Evolutionary conservation across 768 basidiomycete genomes (phyloP).

Genomic region (Trametes gibbosa): DNA sequence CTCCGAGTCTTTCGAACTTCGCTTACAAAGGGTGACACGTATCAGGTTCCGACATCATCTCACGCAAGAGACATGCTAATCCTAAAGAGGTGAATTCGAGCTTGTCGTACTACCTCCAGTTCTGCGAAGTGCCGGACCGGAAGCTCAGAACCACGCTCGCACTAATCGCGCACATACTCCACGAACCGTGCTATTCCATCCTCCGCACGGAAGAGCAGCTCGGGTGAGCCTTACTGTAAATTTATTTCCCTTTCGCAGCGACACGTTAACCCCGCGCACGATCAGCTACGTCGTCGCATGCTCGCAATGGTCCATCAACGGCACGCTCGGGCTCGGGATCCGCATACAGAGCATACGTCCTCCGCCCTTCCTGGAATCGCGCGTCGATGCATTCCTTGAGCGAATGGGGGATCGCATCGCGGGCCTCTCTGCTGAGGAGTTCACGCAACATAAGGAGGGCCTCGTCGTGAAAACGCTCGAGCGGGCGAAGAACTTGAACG

Average conservation of each 20-base stretch:
- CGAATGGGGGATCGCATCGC: slow-evolving; percentile 17
- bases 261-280: not conserved
- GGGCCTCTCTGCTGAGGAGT: slow-evolving; percentile 8
- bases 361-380: slow-evolving; percentile 25
- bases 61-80: slow-evolving; percentile 39
- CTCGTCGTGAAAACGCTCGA: slow-evolving; percentile 26
- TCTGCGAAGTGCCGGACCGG: slow-evolving; percentile 41
- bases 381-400: slow-evolving; percentile 26
- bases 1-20: not conserved
- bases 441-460: slow-evolving; percentile 21
- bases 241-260: too few species aligned
- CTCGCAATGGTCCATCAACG: slow-evolving; percentile 14
- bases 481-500: slow-evolving; percentile 24
- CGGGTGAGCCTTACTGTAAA: slow-evolving; percentile 30
- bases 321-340: slow-evolving; percentile 23
- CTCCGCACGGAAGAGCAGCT: slow-evolving; percentile 55
- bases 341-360: slow-evolving; percentile 26
- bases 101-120: slow-evolving; percentile 46
- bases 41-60: slow-evolving; percentile 38
- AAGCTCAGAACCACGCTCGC: slow-evolving; percentile 34
- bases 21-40: not conserved
- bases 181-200: slow-evolving; percentile 48
- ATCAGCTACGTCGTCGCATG: slow-evolving; percentile 25
- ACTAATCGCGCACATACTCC: slow-evolving; percentile 43
- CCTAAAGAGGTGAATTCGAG: slow-evolving; percentile 45